Evolutionary conservation across 768 basidiomycete species (phyloP).

Genomic region (Naganishia vaughanmartiniae): DNA sequence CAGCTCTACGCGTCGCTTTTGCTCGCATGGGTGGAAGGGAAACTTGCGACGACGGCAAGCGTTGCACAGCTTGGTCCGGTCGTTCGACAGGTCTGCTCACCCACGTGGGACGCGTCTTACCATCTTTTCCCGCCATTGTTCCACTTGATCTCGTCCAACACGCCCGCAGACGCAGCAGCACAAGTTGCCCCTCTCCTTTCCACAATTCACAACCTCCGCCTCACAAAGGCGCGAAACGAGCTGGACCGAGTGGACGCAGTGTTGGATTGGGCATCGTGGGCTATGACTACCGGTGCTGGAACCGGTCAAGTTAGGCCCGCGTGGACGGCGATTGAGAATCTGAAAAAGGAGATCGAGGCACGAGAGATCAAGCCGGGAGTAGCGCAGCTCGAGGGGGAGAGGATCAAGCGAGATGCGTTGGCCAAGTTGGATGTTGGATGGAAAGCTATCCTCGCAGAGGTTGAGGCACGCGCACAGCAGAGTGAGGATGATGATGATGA

Average conservation of each 20-base stretch:
- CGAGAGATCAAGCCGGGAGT: slow-evolving; percentile 10
- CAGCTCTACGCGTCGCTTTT: slow-evolving; percentile 20
- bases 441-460: slow-evolving; percentile 28
- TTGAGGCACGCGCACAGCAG: slow-evolving; percentile 5
- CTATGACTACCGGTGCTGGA: slow-evolving; percentile 28
- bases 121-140: slow-evolving; percentile 34
- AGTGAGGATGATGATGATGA: slow-evolving; percentile 19
- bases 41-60: slow-evolving; percentile 21
- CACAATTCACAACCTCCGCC: slow-evolving; percentile 37
- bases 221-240: slow-evolving; percentile 26
- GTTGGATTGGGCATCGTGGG: slow-evolving; percentile 30
- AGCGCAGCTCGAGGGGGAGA: slow-evolving; percentile 23
- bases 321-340: slow-evolving; percentile 30
- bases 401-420: slow-evolving; percentile 30
- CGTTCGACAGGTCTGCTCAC: not conserved
- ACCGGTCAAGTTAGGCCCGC: slow-evolving; percentile 37
- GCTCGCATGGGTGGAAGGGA: slow-evolving; percentile 19
- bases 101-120: slow-evolving; percentile 27
- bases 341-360: slow-evolving; percentile 34
- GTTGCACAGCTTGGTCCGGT: slow-evolving; percentile 21
- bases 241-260: slow-evolving; percentile 36
- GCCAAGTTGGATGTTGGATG: slow-evolving; percentile 33
- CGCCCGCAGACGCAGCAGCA: slow-evolving; percentile 6
- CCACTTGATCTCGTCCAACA: slow-evolving; percentile 3
- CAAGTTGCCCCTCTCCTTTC: slow-evolving; percentile 25